Base-by-base conservation (phyloP, 2,329 filamentous ascomycete species). In the Calycina herbarum region DNA sequence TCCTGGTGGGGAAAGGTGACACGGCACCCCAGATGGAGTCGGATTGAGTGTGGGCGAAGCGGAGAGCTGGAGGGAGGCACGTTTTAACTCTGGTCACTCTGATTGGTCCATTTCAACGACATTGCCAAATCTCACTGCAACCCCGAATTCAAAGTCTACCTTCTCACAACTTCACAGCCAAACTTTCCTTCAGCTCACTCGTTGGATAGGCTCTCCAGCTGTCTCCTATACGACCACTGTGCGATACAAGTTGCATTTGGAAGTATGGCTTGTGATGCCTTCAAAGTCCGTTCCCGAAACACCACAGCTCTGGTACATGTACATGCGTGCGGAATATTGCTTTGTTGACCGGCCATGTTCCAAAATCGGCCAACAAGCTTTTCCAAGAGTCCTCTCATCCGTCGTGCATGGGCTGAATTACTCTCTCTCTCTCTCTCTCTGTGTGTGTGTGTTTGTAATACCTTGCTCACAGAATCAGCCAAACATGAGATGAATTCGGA, bases 401-500 rank as follows among this genome's bases (percentile, higher is more conserved):
- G 45, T 54, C 48, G 48, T 24, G 20, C 48, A 27, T 27, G 48
- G 48, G 48, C 48, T 54, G 48, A 54, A 54, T 54, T 54, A 5
- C 8, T 13, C 3, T 54, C 38, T 40, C 38, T 27, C 31, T 29
- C 27, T 29, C 27, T 29, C 27, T 29, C 27, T 29, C 1, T 29
- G 27, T 29, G 27, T 29, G 27, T 29, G 27, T 29, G 20, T 20
- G 20, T 20, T 20, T 20, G 20, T 24, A 54, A 54, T 54, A 54
- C 48, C 48, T 27, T 54, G 48, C 13, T 11, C 48, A 54, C 45
- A 24, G n/a, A 54, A 54, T 54, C 20, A 54, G 48, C 10, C 20
- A 54, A 33, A 54, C 24, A 24, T 54, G 48, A 54, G 48, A 54
- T 15, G 48, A 54, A 13, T 40, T 40, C 48, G 4, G 20, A 5